These are phyloP conservation scores for Lentinula sp. DNA, from an alignment of 768 basidiomycete species.

Conservation along the genomic window DNA sequence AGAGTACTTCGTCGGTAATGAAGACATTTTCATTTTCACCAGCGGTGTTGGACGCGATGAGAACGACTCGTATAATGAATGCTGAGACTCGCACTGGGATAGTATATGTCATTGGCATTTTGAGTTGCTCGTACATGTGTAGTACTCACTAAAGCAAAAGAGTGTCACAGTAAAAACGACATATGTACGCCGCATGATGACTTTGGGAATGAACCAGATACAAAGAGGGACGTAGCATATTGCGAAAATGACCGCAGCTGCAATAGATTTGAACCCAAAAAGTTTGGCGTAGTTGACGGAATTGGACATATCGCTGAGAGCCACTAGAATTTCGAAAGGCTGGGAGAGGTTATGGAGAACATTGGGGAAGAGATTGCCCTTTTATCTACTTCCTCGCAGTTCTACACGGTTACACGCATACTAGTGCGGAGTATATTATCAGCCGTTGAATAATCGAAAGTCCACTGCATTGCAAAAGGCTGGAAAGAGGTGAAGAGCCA, in stretches of 20 bases:
- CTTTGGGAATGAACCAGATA: conserved; percentile 15
- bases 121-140: background rate
- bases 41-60: conserved; percentile 23
- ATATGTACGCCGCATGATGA: conserved; percentile 15
- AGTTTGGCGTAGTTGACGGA: conserved; percentile 12
- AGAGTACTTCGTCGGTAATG: conserved; percentile 33
- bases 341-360: background rate
- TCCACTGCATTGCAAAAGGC: background rate
- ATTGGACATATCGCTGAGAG: background rate
- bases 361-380: background rate
- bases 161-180: conserved; percentile 19
- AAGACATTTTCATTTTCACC: conserved; percentile 25
- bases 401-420: background rate
- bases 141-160: conserved; percentile 22
- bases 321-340: background rate
- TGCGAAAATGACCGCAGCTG: conserved; percentile 20
- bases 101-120: background rate
- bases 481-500: background rate
- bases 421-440: background rate
- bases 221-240: conserved; percentile 19
- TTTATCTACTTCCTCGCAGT: background rate
- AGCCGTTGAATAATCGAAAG: background rate
- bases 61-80: conserved; percentile 31
- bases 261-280: conserved; percentile 14
- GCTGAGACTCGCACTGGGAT: conserved; percentile 32